Evolutionary conservation across 768 basidiomycete genomes (phyloP).

Genomic region (Xerocomellus chrysenteron): DNA sequence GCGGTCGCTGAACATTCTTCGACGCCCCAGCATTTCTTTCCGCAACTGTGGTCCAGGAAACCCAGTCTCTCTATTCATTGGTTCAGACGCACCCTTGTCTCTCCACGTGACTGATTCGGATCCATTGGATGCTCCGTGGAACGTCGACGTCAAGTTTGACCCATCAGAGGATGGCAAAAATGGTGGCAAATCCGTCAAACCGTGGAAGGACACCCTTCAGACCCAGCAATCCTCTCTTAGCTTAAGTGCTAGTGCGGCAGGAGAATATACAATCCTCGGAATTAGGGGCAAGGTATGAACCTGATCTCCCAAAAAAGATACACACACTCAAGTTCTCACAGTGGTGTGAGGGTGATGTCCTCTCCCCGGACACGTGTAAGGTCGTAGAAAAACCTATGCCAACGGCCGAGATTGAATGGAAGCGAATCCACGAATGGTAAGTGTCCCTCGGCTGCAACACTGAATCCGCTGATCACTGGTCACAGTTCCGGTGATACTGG

Average conservation of each 20-base stretch:
- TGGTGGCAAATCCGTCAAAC: conserved; percentile 44
- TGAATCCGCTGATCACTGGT: conserved; percentile 1
- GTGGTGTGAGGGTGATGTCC: conserved; percentile 80
- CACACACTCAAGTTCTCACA: conserved; percentile 22
- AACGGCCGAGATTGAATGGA: conserved; percentile 84
- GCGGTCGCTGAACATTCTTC: conserved; percentile 67
- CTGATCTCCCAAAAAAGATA: background rate
- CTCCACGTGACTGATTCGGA: conserved; percentile 57
- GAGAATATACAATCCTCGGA: conserved; percentile 71
- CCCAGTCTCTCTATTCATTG: conserved; percentile 70
- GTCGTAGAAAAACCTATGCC: conserved; percentile 77
- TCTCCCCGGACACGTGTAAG: conserved; percentile 77
- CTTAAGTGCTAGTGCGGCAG: conserved; percentile 59
- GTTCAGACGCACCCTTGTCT: conserved; percentile 56
- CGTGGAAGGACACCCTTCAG: conserved; percentile 64
- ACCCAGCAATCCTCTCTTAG: conserved; percentile 47
- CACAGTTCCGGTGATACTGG: conserved; percentile 87
- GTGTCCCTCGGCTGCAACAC: background rate
- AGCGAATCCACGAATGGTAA: conserved; percentile 88
- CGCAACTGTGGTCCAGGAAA: conserved; percentile 67
- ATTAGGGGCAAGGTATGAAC: conserved; percentile 63
- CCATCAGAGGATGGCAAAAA: conserved; percentile 45
- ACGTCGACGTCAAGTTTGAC: conserved; percentile 60
- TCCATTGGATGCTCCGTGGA: conserved; percentile 66
- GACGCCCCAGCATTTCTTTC: conserved; percentile 72